These are phyloP conservation scores for Austropuccinia psidii DNA, from an alignment of 1,284 basidiomycete genomes.

Conservation along the genomic window DNA sequence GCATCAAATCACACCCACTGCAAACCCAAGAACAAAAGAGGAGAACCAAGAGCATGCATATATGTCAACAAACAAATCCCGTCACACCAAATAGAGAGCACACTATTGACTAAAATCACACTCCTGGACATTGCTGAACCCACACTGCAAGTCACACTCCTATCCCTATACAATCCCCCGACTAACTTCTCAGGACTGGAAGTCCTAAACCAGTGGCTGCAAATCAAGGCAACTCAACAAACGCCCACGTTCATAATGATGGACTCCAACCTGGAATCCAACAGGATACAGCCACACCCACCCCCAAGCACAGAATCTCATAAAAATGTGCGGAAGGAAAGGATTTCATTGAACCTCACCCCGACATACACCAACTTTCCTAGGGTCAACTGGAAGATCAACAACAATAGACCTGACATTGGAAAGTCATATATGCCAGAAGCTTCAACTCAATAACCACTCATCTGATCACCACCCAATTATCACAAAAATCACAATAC, in stretches of 20 bases:
- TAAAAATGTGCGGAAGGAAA: not conserved
- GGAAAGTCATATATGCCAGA: not conserved
- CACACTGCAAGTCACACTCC: not conserved
- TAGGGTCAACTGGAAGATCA: not conserved
- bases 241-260: not conserved
- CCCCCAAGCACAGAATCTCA: not conserved
- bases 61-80: constrained; percentile 2
- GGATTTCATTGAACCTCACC: not conserved
- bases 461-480: not conserved
- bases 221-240: not conserved
- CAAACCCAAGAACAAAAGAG: not conserved
- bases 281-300: not conserved
- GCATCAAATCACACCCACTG: not conserved
- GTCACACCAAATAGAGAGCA: not conserved
- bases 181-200: not conserved
- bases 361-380: not conserved
- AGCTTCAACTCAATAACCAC: not conserved
- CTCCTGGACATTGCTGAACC: no score
- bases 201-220: not conserved
- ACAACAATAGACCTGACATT: not conserved
- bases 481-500: no score
- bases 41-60: not conserved
- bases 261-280: constrained; percentile 16
- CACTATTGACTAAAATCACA: no score
- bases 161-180: not conserved